A percentile compares a stretch with the other conserved stretches of the same genome.
Conservation (phyloP, 2,329 filamentous ascomycete genomes). For the Chrysoporthe cubensis region DNA sequence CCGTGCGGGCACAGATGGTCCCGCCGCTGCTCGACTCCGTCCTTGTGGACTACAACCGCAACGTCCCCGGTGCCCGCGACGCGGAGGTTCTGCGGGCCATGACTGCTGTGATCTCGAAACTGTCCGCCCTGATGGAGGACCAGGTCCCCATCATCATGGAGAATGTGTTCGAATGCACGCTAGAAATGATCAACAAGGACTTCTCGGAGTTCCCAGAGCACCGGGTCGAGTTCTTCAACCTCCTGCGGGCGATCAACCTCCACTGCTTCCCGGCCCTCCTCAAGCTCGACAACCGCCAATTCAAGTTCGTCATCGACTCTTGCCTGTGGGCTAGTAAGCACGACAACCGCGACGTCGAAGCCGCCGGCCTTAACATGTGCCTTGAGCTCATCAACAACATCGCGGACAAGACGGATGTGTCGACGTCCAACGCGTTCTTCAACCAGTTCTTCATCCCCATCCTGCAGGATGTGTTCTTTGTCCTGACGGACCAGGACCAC, state of each 20-base stretch:
- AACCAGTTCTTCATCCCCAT: constrained; percentile 96
- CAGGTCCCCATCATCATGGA: constrained; percentile 98
- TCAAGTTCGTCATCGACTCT: constrained; percentile 99
- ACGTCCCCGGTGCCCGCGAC: constrained; percentile 93
- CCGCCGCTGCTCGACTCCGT: constrained; percentile 95
- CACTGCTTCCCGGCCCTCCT: constrained; percentile 95
- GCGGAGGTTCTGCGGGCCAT: constrained; percentile 97
- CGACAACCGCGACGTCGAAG: constrained; percentile 97
- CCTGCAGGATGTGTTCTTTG: constrained; percentile 97
- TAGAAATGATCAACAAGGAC: constrained; percentile 99
- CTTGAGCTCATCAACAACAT: constrained; percentile 97
- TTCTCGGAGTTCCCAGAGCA: constrained; percentile 99
- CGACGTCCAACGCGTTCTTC: constrained; percentile 94
- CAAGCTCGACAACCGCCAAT: constrained; percentile 92
- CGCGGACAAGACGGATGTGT: constrained; percentile 83
- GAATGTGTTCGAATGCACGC: constrained; percentile 95
- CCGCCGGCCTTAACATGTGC: constrained; percentile 96
- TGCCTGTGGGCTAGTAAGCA: constrained; percentile 99
- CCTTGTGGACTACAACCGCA: constrained; percentile 93
- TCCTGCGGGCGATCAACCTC: constrained; percentile 92
- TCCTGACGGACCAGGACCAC: constrained; percentile 95
- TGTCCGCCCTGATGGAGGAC: constrained; percentile 96
- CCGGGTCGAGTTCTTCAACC: constrained; percentile 98
- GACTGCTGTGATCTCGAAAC: constrained; percentile 94
- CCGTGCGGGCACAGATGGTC: constrained; percentile 91